A percentile compares a stretch with the other conserved stretches of the same genome.
These are phyloP conservation scores for Firmiana major DNA, from an alignment of 345 rosid species.

Conservation along the genomic window DNA sequence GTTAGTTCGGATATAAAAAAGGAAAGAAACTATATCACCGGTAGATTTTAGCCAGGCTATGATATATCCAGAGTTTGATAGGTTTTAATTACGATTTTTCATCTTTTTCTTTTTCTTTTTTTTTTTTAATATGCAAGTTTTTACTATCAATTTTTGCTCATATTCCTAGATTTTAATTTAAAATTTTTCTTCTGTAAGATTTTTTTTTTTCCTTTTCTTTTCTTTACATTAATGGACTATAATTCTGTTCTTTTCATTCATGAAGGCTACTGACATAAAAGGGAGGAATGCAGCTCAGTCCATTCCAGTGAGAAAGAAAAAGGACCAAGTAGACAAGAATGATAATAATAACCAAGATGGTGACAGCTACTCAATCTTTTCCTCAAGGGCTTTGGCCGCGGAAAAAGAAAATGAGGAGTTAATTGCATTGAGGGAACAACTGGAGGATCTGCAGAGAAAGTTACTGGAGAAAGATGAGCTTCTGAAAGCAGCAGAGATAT, in stretches of 20 bases:
- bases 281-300: slow-evolving; percentile 63
- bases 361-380: slow-evolving; percentile 38
- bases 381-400: slow-evolving; percentile 43
- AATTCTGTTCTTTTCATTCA: slow-evolving; percentile 12
- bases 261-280: slow-evolving; percentile 48
- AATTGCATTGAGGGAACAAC: slow-evolving; percentile 56
- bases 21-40: not conserved
- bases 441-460: slow-evolving; percentile 67
- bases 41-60: not conserved
- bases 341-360: slow-evolving; percentile 42
- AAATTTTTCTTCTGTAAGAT: not conserved
- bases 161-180: not conserved
- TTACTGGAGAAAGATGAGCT: slow-evolving; percentile 82
- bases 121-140: not conserved
- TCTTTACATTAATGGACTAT: not conserved
- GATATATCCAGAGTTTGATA: not conserved
- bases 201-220: not conserved
- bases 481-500: slow-evolving; percentile 57
- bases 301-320: slow-evolving; percentile 62
- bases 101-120: too few relatives aligned
- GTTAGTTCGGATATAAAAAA: not conserved
- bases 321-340: slow-evolving; percentile 44
- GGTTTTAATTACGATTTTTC: not conserved
- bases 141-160: not conserved
- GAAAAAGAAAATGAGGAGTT: slow-evolving; percentile 67